Conservation (phyloP, 108 stramenopile species). For the Schizochytrium sp. region DNA sequence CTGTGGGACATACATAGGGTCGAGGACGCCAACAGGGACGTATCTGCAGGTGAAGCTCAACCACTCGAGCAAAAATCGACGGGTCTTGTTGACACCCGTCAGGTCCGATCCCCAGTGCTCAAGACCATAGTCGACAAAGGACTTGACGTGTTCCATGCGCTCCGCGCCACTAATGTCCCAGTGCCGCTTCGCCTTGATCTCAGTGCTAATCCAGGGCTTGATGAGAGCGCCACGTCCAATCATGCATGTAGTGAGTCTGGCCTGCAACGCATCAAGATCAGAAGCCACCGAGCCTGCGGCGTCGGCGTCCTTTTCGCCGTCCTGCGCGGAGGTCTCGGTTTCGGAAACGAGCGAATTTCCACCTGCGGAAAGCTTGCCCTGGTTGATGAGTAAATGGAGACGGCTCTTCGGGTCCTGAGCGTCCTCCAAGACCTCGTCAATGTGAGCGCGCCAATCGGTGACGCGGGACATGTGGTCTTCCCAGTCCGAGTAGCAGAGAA, state of each 20-base stretch:
- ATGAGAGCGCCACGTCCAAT: slow-evolving; percentile 89
- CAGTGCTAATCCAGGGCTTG: slow-evolving; percentile 95
- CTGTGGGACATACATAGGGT: slow-evolving; percentile 62
- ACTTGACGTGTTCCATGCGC: slow-evolving; percentile 80
- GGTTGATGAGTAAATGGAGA: neutral
- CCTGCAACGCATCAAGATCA: slow-evolving; percentile 2
- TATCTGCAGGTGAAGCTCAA: slow-evolving; percentile 83
- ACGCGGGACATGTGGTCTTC: slow-evolving; percentile 58
- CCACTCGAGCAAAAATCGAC: slow-evolving; percentile 94
- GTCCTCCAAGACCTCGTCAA: neutral
- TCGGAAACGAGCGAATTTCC: neutral
- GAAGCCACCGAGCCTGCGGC: neutral
- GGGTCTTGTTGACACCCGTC: slow-evolving; percentile 82
- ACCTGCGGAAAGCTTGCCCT: neutral
- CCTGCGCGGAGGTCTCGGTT: neutral
- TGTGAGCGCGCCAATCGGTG: neutral
- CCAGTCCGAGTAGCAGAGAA: slow-evolving; percentile 77
- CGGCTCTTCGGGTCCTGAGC: neutral
- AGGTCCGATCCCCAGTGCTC: slow-evolving; percentile 96
- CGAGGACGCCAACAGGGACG: slow-evolving; percentile 83
- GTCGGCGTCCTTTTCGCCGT: neutral
- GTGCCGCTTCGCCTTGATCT: slow-evolving; percentile 84
- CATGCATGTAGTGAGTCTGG: slow-evolving; percentile 77
- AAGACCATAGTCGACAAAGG: slow-evolving; percentile 79
- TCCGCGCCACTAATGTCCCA: slow-evolving; percentile 90